Conservation (phyloP, 2,329 filamentous ascomycete genomes). For the Neofusicoccum ribis region DNA sequence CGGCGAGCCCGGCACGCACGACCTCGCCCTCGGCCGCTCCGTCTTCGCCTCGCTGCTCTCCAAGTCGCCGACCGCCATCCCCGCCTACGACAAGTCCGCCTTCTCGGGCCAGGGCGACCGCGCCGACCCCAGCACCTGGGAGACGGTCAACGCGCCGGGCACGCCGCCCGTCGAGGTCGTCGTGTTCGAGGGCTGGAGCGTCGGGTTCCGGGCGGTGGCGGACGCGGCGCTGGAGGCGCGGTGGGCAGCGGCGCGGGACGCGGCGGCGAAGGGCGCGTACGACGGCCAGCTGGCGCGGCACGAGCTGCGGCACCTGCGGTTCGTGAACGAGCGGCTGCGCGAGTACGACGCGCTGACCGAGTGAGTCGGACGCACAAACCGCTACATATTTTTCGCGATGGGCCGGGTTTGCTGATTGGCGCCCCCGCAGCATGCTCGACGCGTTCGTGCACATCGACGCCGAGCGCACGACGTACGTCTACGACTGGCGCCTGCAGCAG, state of each 20-base stretch:
- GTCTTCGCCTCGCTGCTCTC: constrained; percentile 63
- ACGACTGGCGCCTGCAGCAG: constrained; percentile 81
- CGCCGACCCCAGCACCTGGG: constrained; percentile 62
- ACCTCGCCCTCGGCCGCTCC: constrained; percentile 62
- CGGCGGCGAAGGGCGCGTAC: constrained; percentile 46
- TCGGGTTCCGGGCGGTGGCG: constrained; percentile 73
- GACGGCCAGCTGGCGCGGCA: constrained; percentile 53
- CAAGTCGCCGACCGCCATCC: constrained; percentile 60
- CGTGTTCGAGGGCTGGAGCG: constrained; percentile 88
- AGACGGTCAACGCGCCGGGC: constrained; percentile 54
- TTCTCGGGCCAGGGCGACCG: constrained; percentile 77
- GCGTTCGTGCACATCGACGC: constrained; percentile 70
- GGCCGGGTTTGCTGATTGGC: no score
- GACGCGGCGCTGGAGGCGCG: constrained; percentile 56
- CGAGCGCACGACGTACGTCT: constrained; percentile 72
- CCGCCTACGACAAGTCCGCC: constrained; percentile 81
- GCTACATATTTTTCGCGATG: not conserved
- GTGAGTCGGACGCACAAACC: constrained; percentile 29
- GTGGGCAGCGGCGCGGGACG: constrained; percentile 54
- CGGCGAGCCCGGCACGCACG: constrained; percentile 83
- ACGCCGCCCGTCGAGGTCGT: constrained; percentile 64
- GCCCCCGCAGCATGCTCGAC: constrained; percentile 48
- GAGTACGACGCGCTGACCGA: constrained; percentile 61
- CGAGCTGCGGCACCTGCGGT: constrained; percentile 53
- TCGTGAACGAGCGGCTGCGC: constrained; percentile 59